Conservation (phyloP, 805 yeast genomes). For the Cyberlindnera galapagoensis region DNA sequence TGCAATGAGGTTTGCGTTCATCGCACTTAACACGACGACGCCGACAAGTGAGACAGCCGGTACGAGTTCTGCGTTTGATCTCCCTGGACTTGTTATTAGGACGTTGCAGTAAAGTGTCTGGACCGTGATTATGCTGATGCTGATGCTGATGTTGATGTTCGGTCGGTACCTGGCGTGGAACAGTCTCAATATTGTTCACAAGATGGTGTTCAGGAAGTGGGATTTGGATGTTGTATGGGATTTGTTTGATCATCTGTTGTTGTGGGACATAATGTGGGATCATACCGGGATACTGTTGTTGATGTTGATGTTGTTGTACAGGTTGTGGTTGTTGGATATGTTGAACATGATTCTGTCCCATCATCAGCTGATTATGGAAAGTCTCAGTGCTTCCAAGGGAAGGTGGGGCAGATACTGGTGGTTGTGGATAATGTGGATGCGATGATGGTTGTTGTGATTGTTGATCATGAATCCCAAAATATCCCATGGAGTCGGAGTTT, state of each 20-base stretch:
- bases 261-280: not conserved
- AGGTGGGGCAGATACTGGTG: not conserved
- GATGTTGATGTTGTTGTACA: slow-evolving; percentile 3
- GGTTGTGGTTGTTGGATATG: not conserved
- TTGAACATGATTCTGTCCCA: too few species aligned
- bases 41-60: slow-evolving; percentile 23
- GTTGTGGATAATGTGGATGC: slow-evolving; percentile 2
- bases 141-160: not conserved
- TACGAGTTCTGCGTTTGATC: slow-evolving; percentile 16
- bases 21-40: slow-evolving; percentile 23
- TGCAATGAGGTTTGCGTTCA: slow-evolving; percentile 20
- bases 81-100: slow-evolving; percentile 4
- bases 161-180: not conserved
- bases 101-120: too few species aligned
- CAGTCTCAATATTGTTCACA: slow-evolving; percentile 1
- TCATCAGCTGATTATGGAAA: too few species aligned
- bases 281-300: not conserved
- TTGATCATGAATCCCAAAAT: too few species aligned
- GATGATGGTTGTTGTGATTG: too few species aligned
- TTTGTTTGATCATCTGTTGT: not conserved
- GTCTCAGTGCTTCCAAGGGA: not conserved
- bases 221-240: not conserved
- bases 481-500: too few species aligned
- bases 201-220: too few species aligned
- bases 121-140: too few species aligned